Evolutionary conservation across 1,284 basidiomycete genomes (phyloP), one percentile per base, ranked within the genome.

Genomic region (Bjerkandera adusta): DNA sequence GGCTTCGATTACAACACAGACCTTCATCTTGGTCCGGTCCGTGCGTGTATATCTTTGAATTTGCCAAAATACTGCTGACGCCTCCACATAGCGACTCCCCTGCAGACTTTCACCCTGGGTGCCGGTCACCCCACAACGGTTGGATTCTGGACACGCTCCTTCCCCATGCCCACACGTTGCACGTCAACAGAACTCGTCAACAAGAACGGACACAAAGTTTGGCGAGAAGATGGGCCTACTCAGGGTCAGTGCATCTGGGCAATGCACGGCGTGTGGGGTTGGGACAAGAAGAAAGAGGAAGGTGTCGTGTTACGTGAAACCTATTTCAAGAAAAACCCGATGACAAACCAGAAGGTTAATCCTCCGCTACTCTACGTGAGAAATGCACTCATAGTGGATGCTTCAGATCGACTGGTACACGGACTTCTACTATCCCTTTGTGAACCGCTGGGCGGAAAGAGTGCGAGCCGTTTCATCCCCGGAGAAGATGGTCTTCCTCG

Each of bases 1-100:
- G 72, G 72, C 25, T 98, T 92, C 69, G 85, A 97, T 65, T 94
- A 97, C 67, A 93, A 92, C 53, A 97, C 94, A 8, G 94, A 98
- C 61, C 77, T 99, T 5, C 93, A 97, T 59, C 77, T 97, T 22
- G 83, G 85, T 12, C 75, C 85, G 62, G 83, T 87, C 60, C 91
- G 87, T 89, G 58, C 68, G 85, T 77, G 4, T 22, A 34, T 27
- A 32, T 45, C 16, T 18, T 40, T 40, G 8, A 12, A 22, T n/a
- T 29, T 25, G 36, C 11, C 15, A 25, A 24, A 3, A 29, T 24
- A 24, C 10, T 11, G n/a, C 24, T 29, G 16, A 33, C 27, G 13
- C 26, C 7, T 36, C 13, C 15, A 4, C 32, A 20, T 43, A 89
- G 86, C 92, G 13, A 85, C 88, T 7, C 82, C 92, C 0, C 77